These are phyloP conservation scores for Hemerocallis citrina DNA, from an alignment of 106 monocot genomes.

Conservation along the genomic window DNA sequence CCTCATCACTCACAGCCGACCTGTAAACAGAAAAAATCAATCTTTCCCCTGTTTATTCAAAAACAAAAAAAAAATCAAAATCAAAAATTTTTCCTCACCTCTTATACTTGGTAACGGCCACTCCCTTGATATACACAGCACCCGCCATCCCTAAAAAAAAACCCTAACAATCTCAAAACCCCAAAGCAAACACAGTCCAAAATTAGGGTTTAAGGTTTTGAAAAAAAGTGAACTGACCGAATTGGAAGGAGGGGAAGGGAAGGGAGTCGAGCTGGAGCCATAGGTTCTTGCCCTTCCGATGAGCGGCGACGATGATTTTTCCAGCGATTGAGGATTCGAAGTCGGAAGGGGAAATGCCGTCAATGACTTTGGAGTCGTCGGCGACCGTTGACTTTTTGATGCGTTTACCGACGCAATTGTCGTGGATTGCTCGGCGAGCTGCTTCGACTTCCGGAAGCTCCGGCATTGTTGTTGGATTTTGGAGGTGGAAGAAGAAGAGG, in stretches of 20 bases:
- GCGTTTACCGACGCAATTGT: conserved; percentile 50
- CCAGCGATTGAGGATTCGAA: conserved; percentile 53
- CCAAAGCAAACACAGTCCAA: neutral
- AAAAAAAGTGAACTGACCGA: conserved; percentile 30
- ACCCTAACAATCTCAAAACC: neutral
- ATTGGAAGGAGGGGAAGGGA: conserved; percentile 93
- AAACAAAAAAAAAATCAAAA: neutral
- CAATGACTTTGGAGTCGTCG: conserved; percentile 66
- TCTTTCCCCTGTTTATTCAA: too few relatives aligned
- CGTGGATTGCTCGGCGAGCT: conserved; percentile 65
- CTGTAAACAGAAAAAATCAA: conserved; percentile 21
- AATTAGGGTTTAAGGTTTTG: neutral
- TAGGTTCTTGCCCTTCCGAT: conserved; percentile 86
- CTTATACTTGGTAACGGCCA: conserved; percentile 76
- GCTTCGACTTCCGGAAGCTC: conserved; percentile 97
- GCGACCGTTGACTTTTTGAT: conserved; percentile 40
- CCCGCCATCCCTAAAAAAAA: conserved; percentile 66
- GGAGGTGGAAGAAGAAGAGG: too few relatives aligned
- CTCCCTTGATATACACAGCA: conserved; percentile 82
- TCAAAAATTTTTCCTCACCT: conserved; percentile 23
- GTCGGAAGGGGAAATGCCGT: conserved; percentile 31
- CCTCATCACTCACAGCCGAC: conserved; percentile 46
- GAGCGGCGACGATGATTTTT: conserved; percentile 60
- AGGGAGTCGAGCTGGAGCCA: conserved; percentile 87
- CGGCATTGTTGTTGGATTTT: conserved; percentile 80